Evolutionary conservation across 2,329 filamentous ascomycete species (phyloP), one percentile per base, ranked within the genome.

Genomic region (Cladosporium sp.): DNA sequence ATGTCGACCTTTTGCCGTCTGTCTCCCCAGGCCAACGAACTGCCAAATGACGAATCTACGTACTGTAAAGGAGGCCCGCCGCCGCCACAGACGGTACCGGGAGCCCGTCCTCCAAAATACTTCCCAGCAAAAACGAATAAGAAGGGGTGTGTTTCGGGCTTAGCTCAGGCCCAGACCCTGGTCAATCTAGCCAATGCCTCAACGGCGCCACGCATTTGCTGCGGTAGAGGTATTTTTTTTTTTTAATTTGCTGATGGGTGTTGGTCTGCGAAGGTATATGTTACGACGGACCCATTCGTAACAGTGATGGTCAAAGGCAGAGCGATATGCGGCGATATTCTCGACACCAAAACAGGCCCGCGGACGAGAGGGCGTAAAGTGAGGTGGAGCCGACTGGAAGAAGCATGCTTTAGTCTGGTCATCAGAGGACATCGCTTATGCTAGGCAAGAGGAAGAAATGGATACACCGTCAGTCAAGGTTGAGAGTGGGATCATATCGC

Each of bases 171-270:
- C 55, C 31, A 62, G 60, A 62, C 60, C 60, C 60, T 62, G 60
- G 55, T 62, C 26, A 5, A 21, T 62, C 60, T 49, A 62, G 60
- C 60, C 60, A 62, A 53, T 62, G 60, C 46, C 60, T 28, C 60
- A 62, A 62, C 60, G 60, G 58, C 58, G 58, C 28, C n/a, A 33
- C n/a, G 40, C 40, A 44, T 21, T 14, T 21, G 4, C 3, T 21
- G 40, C 11, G 40, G 40, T 21, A 46, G 40, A 46, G 40, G 40
- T 7, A 21, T 46, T 46, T 46, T 37, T 46, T 46, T 46, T 46
- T 46, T 21, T n/a, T n/a, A n/a, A 44, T 10, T 21, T 21, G 40
- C 14, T 44, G 40, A 11, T 21, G 14, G n/a, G 11, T 21, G 40
- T 10, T 46, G 40, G n/a, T 12, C 8, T 46, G 8, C 12, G 40